Evolutionary conservation across 345 rosid genomes (phyloP).

Genomic region (Eucalyptus tenuipes): DNA sequence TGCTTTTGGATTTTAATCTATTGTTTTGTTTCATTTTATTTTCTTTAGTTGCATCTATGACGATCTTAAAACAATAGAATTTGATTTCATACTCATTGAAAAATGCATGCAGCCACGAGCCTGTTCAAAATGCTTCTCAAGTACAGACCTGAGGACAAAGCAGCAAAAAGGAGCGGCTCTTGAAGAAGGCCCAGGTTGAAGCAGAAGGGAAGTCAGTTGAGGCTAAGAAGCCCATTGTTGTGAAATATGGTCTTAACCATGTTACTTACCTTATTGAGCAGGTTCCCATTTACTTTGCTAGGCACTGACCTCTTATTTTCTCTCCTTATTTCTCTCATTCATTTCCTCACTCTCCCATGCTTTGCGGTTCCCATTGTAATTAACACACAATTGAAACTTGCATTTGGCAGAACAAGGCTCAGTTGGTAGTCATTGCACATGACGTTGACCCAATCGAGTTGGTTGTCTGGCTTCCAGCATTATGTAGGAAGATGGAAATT

Average conservation of each 20-base stretch:
- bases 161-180: slow-evolving; percentile 48
- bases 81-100: not conserved
- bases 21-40: not conserved
- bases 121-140: slow-evolving; percentile 61
- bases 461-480: slow-evolving; percentile 54
- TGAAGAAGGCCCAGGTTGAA: slow-evolving; percentile 49
- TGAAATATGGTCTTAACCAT: slow-evolving; percentile 67
- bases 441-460: slow-evolving; percentile 53
- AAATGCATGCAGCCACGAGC: slow-evolving; percentile 28
- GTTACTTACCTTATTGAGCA: slow-evolving; percentile 69
- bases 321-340: not conserved
- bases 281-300: slow-evolving; percentile 1
- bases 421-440: slow-evolving; percentile 44
- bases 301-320: not conserved
- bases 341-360: not conserved
- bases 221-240: slow-evolving; percentile 57
- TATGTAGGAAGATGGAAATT: slow-evolving; percentile 52
- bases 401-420: slow-evolving; percentile 55
- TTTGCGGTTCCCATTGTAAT: not conserved
- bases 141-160: slow-evolving; percentile 62
- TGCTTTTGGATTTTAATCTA: not conserved
- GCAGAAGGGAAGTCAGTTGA: slow-evolving; percentile 52
- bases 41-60: not conserved
- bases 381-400: not conserved
- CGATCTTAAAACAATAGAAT: not conserved